Evolutionary conservation across 1,284 basidiomycete species (phyloP).

Genomic region (Meripilus lineatus): DNA sequence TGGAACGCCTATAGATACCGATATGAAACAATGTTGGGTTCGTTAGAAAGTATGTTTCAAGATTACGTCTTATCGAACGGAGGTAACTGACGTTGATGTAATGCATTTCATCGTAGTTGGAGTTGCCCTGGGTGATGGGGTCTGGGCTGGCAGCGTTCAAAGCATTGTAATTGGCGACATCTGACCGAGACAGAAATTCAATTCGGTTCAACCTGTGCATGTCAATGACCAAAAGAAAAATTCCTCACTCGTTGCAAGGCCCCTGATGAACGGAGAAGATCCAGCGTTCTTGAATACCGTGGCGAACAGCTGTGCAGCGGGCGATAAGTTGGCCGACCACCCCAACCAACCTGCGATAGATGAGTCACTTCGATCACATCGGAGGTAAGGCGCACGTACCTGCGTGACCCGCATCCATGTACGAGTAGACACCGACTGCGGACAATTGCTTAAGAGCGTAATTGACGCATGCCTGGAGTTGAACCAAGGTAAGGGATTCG

Average conservation of each 20-base stretch:
- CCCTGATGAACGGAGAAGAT: conserved; percentile 48
- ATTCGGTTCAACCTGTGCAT: background rate
- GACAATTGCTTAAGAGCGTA: conserved; percentile 56
- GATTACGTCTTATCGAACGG: background rate
- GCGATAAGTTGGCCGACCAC: conserved; percentile 57
- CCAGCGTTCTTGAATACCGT: conserved; percentile 46
- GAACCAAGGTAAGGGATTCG: conserved; percentile 7
- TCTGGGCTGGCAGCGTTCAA: conserved; percentile 48
- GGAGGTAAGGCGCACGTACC: conserved; percentile 22
- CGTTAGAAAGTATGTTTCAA: background rate
- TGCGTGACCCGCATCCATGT: conserved; percentile 61
- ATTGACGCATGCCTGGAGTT: conserved; percentile 37
- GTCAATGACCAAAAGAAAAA: conserved; percentile 2
- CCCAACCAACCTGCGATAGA: conserved; percentile 53
- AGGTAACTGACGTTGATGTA: conserved; percentile 45
- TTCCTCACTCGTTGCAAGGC: conserved; percentile 51
- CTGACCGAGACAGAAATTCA: conserved; percentile 12
- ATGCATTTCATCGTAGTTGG: conserved; percentile 58
- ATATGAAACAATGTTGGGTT: conserved; percentile 1
- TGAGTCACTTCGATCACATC: background rate
- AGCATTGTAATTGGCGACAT: conserved; percentile 65
- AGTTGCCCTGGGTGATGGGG: conserved; percentile 52
- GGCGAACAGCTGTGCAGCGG: conserved; percentile 52
- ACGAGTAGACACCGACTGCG: conserved; percentile 51
- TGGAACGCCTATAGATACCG: conserved; percentile 36